Conservation (phyloP, 139 green algal species). For the Chlamydomonas schloesseri region DNA sequence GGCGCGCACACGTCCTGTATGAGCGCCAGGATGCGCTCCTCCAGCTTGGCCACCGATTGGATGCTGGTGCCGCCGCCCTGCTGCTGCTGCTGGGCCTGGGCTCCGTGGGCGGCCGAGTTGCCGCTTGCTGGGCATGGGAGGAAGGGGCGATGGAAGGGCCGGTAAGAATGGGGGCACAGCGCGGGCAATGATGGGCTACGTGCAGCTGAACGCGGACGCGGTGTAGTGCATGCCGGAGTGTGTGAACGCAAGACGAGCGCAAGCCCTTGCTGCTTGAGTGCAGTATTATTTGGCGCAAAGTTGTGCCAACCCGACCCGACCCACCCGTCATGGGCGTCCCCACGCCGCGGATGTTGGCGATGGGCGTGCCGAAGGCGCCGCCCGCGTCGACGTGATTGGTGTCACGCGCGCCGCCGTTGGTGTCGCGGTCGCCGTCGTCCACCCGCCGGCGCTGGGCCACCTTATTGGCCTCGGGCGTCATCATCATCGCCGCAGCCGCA, state of each 20-base stretch:
- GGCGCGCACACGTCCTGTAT: slow-evolving; percentile 30
- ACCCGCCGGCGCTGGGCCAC: not conserved
- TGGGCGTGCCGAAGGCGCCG: slow-evolving; percentile 7
- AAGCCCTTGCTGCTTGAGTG: no score
- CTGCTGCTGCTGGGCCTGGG: no score
- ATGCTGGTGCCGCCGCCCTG: not conserved
- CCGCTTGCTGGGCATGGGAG: not conserved
- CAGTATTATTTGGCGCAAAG: no score
- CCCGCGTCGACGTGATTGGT: not conserved
- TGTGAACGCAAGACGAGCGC: no score
- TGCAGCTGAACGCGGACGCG: not conserved
- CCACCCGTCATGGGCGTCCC: not conserved
- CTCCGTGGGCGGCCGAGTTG: no score
- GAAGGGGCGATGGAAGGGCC: no score
- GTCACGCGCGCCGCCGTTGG: not conserved
- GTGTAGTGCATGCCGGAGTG: no score
- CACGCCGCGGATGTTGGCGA: slow-evolving; percentile 9
- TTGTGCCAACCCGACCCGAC: no score
- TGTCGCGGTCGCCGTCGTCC: not conserved
- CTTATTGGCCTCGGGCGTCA: not conserved
- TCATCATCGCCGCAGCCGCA: no score
- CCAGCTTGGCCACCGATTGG: not conserved
- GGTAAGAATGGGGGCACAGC: no score
- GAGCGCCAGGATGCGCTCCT: slow-evolving; percentile 26
- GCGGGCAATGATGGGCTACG: not conserved